Percentiles rank a stretch among this genome's conserved stretches.
phyloP scores from a whole-genome alignment of 1,284 basidiomycete species.

The Naganishia cerealis region DNA sequence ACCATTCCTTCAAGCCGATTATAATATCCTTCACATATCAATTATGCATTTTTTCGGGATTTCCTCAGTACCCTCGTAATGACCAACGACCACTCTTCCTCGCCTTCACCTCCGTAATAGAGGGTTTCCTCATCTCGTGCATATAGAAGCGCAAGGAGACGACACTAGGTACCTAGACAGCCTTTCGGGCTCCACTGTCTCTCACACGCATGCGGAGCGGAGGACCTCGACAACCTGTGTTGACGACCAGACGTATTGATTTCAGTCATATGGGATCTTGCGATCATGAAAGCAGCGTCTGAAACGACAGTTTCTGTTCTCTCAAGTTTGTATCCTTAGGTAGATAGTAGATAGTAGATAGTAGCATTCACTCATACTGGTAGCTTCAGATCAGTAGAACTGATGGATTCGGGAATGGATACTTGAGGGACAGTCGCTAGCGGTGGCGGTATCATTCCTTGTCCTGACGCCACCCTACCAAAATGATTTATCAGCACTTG shows the following conservation, averaged over 20 bases:
- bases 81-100: conserved; percentile 9
- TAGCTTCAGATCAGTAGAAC: not conserved
- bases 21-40: conserved; percentile 14
- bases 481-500: not conserved
- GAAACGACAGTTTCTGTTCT: conserved; percentile 8
- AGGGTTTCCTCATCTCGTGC: conserved; percentile 12
- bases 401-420: no score
- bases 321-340: conserved; percentile 19
- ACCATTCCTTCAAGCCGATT: not conserved
- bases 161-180: not conserved
- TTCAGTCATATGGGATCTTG: not conserved
- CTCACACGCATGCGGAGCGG: not conserved
- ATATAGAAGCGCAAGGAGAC: conserved; percentile 24
- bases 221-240: not conserved
- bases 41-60: not conserved
- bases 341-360: conserved; percentile 25
- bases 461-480: not conserved
- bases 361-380: conserved; percentile 19
- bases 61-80: conserved; percentile 4
- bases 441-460: not conserved
- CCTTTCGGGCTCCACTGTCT: not conserved
- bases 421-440: no score
- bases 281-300: conserved; percentile 9
- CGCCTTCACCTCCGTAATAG: conserved; percentile 19
- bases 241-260: conserved; percentile 5